Base-by-base conservation (phyloP, 2,329 filamentous ascomycete genomes). In the Thermothelomyces thermophilus region DNA sequence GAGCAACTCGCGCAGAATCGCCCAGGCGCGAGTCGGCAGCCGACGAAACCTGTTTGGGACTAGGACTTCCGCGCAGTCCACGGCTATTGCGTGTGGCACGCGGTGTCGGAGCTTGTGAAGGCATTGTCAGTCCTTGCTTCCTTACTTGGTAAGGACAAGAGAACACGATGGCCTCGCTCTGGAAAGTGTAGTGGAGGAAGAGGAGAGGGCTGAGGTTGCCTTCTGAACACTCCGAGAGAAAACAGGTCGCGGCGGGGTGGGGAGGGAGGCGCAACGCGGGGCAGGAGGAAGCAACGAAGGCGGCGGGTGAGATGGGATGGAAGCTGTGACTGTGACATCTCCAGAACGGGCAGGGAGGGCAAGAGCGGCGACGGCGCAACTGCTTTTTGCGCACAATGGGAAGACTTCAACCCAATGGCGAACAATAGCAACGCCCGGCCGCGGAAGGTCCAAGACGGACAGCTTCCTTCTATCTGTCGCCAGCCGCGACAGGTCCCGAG, bases 71-170 rank as follows among this genome's bases (percentile, higher is more conserved):
- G 17, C 58, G 56, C 16, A 58, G 39, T 11, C 58, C 58, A 48
- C 58, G 53, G 50, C 55, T 56, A 36, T 58, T 60, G 42, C 56
- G 56, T 51, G 58, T 58, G 28, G 55, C 54, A 28, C 58, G 58
- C 41, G 56, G 58, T 4, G 54, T 57, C n/a, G 50, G 36, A 19
- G 46, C 53, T 56, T 57, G 46, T 6, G 50, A 11, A 9, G 51
- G 44, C 57, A 59, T 59, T 16, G 54, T 54, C 40, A 58, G 55
- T 44, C 19, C 44, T 48, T 16, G 30, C 28, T 54, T 51, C 42
- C 41, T 37, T 35, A n/a, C 14, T 36, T 37, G 40, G 16, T n/a
- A 35, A 35, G 13, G 16, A 6, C 7, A n/a, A 35, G 33, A 35
- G 33, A n/a, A 6, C 14, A 41, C 41, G 39, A 30, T 48, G 33